Evolutionary conservation across 768 basidiomycete genomes (phyloP).

Genomic region (Naganishia vishniacii): DNA sequence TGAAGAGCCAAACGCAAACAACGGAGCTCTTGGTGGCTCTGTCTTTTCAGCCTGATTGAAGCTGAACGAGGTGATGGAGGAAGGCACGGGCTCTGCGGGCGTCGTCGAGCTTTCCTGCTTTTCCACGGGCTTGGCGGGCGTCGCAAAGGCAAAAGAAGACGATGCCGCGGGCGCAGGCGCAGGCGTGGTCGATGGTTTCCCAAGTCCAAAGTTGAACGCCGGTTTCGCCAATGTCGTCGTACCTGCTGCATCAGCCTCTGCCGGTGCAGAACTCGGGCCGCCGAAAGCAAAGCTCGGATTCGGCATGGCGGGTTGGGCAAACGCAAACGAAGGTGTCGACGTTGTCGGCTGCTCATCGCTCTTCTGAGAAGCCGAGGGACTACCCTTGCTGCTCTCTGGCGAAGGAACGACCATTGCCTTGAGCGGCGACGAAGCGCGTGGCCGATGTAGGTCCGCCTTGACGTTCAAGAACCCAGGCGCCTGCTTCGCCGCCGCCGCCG

Average conservation of each 20-base stretch:
- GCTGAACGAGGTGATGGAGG: background rate
- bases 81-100: conserved; percentile 1
- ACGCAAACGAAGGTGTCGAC: background rate
- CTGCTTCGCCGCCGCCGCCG: background rate
- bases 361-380: background rate
- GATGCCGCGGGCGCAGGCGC: background rate
- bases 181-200: conserved; percentile 8
- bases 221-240: background rate
- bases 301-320: background rate
- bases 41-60: conserved; percentile 3
- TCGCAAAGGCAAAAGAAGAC: background rate
- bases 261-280: background rate
- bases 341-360: background rate
- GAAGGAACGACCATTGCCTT: conserved; percentile 16
- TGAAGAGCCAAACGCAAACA: background rate
- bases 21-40: background rate
- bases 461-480: conserved; percentile 12
- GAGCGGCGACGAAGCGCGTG: conserved; percentile 9
- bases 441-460: conserved; percentile 6
- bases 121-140: background rate
- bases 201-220: conserved; percentile 3
- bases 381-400: background rate
- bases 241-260: no score
- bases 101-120: background rate
- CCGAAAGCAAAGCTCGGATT: conserved; percentile 1